These are phyloP conservation scores for Inonotus hispidus DNA, from an alignment of 1,284 basidiomycete species.

Conservation along the genomic window DNA sequence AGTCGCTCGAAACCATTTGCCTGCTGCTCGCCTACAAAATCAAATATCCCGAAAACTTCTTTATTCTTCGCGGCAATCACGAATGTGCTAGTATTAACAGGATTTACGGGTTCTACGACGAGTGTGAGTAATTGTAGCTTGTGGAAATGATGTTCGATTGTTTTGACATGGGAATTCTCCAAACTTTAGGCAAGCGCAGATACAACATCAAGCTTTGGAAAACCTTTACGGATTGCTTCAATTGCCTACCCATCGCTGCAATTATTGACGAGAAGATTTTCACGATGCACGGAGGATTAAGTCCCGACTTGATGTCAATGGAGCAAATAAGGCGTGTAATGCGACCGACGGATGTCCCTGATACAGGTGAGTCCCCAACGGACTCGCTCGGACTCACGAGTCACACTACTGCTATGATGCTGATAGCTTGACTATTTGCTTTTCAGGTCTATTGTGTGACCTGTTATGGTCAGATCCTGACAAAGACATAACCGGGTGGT, in stretches of 20 bases:
- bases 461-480: constrained; percentile 98
- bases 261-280: constrained; percentile 94
- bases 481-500: constrained; percentile 92
- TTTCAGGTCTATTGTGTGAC: no score
- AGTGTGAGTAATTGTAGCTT: constrained; percentile 95
- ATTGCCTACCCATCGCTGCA: constrained; percentile 91
- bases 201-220: no score
- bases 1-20: constrained; percentile 95
- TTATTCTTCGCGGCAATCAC: constrained; percentile 96
- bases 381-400: no score
- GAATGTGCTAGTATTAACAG: constrained; percentile 99
- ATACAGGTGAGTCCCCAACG: constrained; percentile 99
- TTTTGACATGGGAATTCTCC: no score
- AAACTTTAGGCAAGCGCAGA: no score
- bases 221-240: no score
- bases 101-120: constrained; percentile 99
- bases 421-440: no score
- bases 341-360: constrained; percentile 89
- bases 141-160: constrained; percentile 96
- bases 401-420: no score
- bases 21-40: constrained; percentile 95
- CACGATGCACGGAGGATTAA: constrained; percentile 91
- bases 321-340: constrained; percentile 78
- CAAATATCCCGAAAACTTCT: constrained; percentile 96
- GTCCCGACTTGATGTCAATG: constrained; percentile 79